Conservation (phyloP, 2,329 filamentous ascomycete species). For the Mariannaea elegans region DNA sequence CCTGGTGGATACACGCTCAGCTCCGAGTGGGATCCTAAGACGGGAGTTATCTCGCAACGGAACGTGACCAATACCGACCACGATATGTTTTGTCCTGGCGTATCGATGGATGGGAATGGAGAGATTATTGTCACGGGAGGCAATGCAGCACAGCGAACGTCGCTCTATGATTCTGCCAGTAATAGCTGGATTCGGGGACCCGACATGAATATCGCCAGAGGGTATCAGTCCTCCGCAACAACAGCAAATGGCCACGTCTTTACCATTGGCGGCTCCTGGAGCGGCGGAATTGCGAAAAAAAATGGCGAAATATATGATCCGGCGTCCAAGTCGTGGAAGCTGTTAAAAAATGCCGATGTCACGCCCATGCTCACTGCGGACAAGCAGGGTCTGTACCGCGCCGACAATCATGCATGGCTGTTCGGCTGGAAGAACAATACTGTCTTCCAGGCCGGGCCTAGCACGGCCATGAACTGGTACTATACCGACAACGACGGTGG, state of each 20-base stretch:
- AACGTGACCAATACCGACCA: constrained; percentile 53
- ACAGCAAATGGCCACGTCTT: constrained; percentile 22
- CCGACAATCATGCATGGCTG: constrained; percentile 42
- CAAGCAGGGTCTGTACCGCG: constrained; percentile 56
- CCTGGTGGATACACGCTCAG: constrained; percentile 16
- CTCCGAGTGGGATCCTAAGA: constrained; percentile 20
- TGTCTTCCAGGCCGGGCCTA: constrained; percentile 64
- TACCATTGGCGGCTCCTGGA: constrained; percentile 29
- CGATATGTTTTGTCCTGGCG: constrained; percentile 67
- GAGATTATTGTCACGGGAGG: constrained; percentile 64
- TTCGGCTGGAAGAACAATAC: constrained; percentile 53
- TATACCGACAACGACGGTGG: constrained; percentile 44
- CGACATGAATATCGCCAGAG: constrained; percentile 19
- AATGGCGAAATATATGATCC: constrained; percentile 27
- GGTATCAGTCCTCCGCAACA: constrained; percentile 24
- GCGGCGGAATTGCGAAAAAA: constrained; percentile 16
- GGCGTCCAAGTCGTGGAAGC: constrained; percentile 15
- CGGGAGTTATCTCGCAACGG: constrained; percentile 4
- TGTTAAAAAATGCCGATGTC: constrained; percentile 46
- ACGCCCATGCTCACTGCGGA: constrained; percentile 60
- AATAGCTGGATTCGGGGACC: constrained; percentile 22
- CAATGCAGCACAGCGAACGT: constrained; percentile 56
- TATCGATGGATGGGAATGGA: constrained; percentile 58
- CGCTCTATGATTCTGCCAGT: constrained; percentile 50
- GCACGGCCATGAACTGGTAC: constrained; percentile 65